Base-by-base conservation (phyloP, 805 yeast genomes). In the Saturnispora hagleri region DNA sequence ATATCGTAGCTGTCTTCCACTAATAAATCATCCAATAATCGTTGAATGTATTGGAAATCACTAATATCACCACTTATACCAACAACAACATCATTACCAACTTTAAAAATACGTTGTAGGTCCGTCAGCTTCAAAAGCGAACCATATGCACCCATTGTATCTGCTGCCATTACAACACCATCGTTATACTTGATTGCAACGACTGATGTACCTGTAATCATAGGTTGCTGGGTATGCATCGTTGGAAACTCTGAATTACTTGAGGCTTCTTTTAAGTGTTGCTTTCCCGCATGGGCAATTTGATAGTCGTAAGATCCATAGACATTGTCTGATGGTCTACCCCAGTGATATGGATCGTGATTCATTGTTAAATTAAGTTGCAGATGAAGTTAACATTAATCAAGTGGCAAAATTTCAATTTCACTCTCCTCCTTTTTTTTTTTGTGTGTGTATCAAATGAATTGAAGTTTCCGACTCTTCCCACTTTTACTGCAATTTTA, bases 341-440 rank as follows among this genome's bases (percentile, higher is more conserved):
- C 99, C 99, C 99, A 91, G 60, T 77, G 76, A 61, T 75, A 82
- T 57, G 97, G 98, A 75, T 86, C 87, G 88, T 93, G 98, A 63
- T 91, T 86, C 99, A 91, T 93, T 20, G 27, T 15, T 41, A 10
- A 38, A 10, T 40, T 22, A 15, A 12, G 33, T 43, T 43, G n/a
- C 18, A 38, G 42, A 38, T 38, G 42, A 38, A 38, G 13, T 12
- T 3, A 24, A 13, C n/a, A 20, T 41, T 15, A 24, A 15, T 41
- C 18, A 41, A 41, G 44, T 41, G 44, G 44, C 44, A 41, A 41
- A 41, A 24, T 12, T 31, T 28, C 35, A 31, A 44, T 44, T 28
- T 18, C 38, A 9, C 40, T 17, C 13, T 15, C 18, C 31, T 48
- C 38, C 15, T 15, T 9, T 28, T 47, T 28, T 47, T 17, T 27